Evolutionary conservation across 495 filamentous ascomycete genomes (phyloP).

Genomic region (Lepidopterella palustris): DNA sequence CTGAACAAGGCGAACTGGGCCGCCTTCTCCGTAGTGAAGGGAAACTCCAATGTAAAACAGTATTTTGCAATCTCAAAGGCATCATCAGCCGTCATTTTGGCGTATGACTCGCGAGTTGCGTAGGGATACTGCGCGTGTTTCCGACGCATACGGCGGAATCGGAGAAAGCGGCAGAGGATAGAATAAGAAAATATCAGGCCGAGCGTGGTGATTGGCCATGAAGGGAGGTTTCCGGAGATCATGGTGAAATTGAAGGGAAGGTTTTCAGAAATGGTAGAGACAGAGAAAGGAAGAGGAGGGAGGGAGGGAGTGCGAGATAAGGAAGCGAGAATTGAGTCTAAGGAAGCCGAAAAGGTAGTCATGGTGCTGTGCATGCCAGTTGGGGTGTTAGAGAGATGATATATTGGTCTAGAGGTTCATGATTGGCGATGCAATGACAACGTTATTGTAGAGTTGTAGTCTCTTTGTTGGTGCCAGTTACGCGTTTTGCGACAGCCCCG

Average conservation of each 20-base stretch:
- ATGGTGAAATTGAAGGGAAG: background rate
- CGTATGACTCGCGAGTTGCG: constrained; percentile 12
- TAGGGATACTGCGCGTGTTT: constrained; percentile 17
- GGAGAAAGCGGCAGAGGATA: constrained; percentile 7
- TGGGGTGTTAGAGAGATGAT: no score
- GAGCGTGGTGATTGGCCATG: background rate
- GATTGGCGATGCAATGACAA: no score
- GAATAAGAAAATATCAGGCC: background rate
- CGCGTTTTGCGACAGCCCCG: no score
- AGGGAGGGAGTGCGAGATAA: background rate
- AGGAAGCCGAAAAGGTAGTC: background rate
- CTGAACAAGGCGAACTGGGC: constrained; percentile 63
- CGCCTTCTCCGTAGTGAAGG: constrained; percentile 48
- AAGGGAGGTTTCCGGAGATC: background rate
- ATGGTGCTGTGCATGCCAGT: background rate
- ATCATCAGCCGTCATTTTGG: constrained; percentile 17
- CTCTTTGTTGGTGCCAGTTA: no score
- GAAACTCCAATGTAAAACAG: constrained; percentile 10
- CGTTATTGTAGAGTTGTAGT: no score
- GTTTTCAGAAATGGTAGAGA: background rate
- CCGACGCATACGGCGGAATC: constrained; percentile 8
- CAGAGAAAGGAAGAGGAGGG: background rate
- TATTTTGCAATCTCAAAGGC: constrained; percentile 15
- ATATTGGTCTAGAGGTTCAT: no score
- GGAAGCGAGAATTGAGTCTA: background rate